Evolutionary conservation across 768 basidiomycete species (phyloP), one percentile per base, ranked within the genome.

Genomic region (Pholiota microspora): DNA sequence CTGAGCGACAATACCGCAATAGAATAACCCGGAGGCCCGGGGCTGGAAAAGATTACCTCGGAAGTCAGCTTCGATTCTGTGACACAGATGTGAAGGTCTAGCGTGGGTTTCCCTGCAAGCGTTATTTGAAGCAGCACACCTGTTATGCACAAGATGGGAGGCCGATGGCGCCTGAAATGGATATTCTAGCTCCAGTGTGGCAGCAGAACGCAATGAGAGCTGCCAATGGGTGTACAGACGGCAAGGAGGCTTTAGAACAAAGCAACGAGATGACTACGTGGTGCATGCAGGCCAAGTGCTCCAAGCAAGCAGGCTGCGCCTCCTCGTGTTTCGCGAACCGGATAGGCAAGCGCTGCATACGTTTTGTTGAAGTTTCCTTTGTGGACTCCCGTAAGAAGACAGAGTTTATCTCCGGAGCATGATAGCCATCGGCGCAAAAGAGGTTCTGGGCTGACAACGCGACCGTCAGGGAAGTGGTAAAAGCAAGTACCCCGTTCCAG

Each of bases 191-290:
- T 45, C 53, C 46, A 42, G 47, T 46, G 48, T 53, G 47, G 51
- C 40, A 42, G 40, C 40, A 28, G 40, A 18, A 12, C 47, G 53
- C 35, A 35, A 49, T 52, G 49, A 45, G 32, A 53, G 50, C 44
- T 55, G 50, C 49, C 45, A 35, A 54, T 28, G 38, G 25, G 31
- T 38, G 16, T 28, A 49, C 44, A n/a, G n/a, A n/a, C n/a, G 49
- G 51, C 46, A 47, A 21, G 34, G 48, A 49, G 48, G 48, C 48
- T 49, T 49, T 49, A 49, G 48, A 49, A 49, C 48, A 49, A 49
- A 4, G 46, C 28, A 21, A 31, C 27, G 29, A 29, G n/a, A 32
- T 47, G 21, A 35, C 18, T 34, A 31, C 48, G 24, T 49, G n/a
- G n/a, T n/a, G 23, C 32, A 49, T 31, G 15, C 23, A 49, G 34